Conservation (phyloP, 305 asterid species). For the Fraxinus velutina region DNA sequence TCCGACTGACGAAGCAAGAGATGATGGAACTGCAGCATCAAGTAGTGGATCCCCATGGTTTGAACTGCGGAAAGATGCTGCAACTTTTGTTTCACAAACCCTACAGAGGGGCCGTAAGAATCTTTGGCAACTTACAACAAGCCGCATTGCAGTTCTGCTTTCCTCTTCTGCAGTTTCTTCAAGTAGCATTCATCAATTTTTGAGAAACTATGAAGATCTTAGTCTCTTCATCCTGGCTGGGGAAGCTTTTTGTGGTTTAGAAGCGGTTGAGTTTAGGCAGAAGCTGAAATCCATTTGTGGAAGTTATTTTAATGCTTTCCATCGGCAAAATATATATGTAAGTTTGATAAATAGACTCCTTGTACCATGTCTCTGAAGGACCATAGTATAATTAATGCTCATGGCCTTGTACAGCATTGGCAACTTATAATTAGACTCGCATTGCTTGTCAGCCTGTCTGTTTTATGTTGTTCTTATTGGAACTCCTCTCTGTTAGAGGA, state of each 20-base stretch:
- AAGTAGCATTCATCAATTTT: constrained; percentile 87
- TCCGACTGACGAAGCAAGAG: constrained; percentile 62
- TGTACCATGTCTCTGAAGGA: not conserved
- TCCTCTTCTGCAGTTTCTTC: constrained; percentile 88
- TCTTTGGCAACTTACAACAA: constrained; percentile 97
- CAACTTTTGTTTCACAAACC: constrained; percentile 73
- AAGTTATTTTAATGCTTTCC: constrained; percentile 82
- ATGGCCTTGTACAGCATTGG: not conserved
- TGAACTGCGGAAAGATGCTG: constrained; percentile 78
- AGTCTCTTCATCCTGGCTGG: constrained; percentile 83
- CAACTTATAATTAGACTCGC: not conserved
- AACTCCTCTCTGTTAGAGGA: not conserved
- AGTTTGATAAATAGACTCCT: constrained; percentile 33
- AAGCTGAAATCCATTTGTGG: constrained; percentile 84
- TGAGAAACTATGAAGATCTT: constrained; percentile 90
- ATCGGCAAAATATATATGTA: constrained; percentile 93
- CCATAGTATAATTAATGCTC: not conserved
- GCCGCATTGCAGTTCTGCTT: constrained; percentile 92
- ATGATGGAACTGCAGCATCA: constrained; percentile 93
- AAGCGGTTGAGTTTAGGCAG: constrained; percentile 95
- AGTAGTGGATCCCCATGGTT: constrained; percentile 97
- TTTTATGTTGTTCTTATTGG: not conserved
- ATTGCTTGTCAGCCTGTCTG: not conserved
- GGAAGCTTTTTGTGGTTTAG: constrained; percentile 92
- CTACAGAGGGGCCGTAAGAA: constrained; percentile 88